A percentile compares a stretch with the other conserved stretches of the same genome.
These are phyloP conservation scores for Capronia coronata DNA, from an alignment of 2,329 filamentous ascomycete species.

Conservation along the genomic window DNA sequence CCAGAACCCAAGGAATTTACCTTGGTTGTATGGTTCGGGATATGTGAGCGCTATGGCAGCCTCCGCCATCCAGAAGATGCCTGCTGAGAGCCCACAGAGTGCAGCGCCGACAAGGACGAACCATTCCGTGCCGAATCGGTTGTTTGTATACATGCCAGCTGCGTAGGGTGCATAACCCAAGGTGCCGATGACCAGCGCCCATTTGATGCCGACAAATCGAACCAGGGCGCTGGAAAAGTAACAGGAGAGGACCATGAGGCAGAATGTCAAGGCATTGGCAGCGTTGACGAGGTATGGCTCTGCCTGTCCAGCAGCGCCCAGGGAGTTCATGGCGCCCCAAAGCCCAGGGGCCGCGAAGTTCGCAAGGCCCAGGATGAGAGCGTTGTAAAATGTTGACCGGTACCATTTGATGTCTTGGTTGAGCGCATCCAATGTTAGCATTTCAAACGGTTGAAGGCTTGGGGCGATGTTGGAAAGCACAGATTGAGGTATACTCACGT, in stretches of 20 bases:
- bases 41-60: slow-evolving; percentile 67
- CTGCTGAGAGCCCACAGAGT: slow-evolving; percentile 62
- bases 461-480: not conserved
- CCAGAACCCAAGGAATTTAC: slow-evolving; percentile 62
- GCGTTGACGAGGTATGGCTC: slow-evolving; percentile 62
- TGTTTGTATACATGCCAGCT: slow-evolving; percentile 66
- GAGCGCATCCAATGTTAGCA: not conserved
- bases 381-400: slow-evolving; percentile 66
- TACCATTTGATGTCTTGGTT: slow-evolving; percentile 48
- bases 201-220: slow-evolving; percentile 63
- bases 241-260: slow-evolving; percentile 66
- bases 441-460: not conserved
- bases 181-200: slow-evolving; percentile 64
- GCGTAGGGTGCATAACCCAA: slow-evolving; percentile 66
- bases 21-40: slow-evolving; percentile 62
- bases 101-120: slow-evolving; percentile 62
- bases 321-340: slow-evolving; percentile 48
- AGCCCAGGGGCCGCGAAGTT: slow-evolving; percentile 45
- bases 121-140: slow-evolving; percentile 63
- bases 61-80: slow-evolving; percentile 70
- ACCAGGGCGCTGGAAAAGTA: slow-evolving; percentile 60
- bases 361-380: slow-evolving; percentile 61
- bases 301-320: slow-evolving; percentile 62
- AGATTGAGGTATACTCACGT: not conserved
- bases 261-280: slow-evolving; percentile 65